Evolutionary conservation across 306 rosid genomes (phyloP), one percentile per base, ranked within the genome.

Genomic region (Ziziphus jujuba): DNA sequence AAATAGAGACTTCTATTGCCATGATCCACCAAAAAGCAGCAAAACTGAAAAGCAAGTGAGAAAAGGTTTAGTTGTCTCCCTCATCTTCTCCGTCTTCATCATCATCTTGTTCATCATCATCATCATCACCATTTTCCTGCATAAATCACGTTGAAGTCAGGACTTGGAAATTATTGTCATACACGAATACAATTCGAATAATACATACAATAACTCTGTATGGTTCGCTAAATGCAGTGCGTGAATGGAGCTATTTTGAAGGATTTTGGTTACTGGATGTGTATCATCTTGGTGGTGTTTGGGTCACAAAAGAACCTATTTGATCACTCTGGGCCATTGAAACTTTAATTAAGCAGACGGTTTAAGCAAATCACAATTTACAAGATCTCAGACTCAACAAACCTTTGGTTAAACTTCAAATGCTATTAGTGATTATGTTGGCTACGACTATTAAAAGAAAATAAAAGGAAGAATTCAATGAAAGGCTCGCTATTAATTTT

Each of bases 41-140:
- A 56, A 63, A 45, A 63, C 13, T 20, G 49, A 11, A 28, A 59
- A 40, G 61, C 22, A 44, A 4, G 65, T 51, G 40, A 11, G 48
- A 45, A 61, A 56, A 59, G 54, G 35, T 75, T 66, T 24, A 70
- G 44, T 66, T 15, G 7, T 65, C 74, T 50, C 51, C 72, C 66
- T 68, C 34, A 5, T 31, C 54, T 16, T 65, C 74, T 56, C 52
- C 72, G 59, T 68, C 38, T 5, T 31, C 56, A 7, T 72, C 74
- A 10, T 70, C 85, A 0, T 62, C 67, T 17, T 56, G 70, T 0
- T 52, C 56, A 2, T 35, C 36, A 13, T 45, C 62, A 15, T 38
- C 62, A 9, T 52, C 75, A 14, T 63, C 70, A 44, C 64, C 76
- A 31, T 62, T 63, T 56, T 77, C 85, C 85, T 81, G 80, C 44